A percentile compares a stretch with the other conserved stretches of the same genome.
phyloP scores from a whole-genome alignment of 768 basidiomycete genomes.

The Daedaleopsis nitida region DNA sequence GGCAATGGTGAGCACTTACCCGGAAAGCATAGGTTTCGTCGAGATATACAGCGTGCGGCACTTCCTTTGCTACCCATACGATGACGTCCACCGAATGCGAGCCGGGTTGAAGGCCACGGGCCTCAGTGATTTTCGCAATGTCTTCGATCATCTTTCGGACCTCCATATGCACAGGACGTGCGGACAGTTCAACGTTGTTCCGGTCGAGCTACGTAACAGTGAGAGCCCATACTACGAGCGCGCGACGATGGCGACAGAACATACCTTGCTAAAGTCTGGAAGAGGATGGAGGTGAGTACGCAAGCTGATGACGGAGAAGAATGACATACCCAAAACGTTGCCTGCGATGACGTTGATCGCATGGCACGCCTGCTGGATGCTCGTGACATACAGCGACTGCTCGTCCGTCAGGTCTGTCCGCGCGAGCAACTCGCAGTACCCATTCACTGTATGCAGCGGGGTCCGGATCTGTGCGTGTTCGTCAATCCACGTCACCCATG shows the following conservation, averaged over 20 bases:
- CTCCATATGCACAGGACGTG: slow-evolving; percentile 29
- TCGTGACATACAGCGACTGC: slow-evolving; percentile 28
- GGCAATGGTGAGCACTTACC: slow-evolving; percentile 14
- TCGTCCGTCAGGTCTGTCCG: slow-evolving; percentile 29
- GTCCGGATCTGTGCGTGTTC: slow-evolving; percentile 25
- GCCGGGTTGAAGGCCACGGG: slow-evolving; percentile 22
- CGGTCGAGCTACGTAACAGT: slow-evolving; percentile 24
- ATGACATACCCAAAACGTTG: slow-evolving; percentile 28
- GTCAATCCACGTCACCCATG: neutral
- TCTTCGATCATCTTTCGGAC: slow-evolving; percentile 31
- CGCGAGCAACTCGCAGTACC: slow-evolving; percentile 31
- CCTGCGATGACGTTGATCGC: slow-evolving; percentile 34
- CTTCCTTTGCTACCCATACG: slow-evolving; percentile 24
- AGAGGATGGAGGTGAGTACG: neutral
- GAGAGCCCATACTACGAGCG: neutral
- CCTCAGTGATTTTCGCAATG: slow-evolving; percentile 29
- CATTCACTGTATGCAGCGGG: slow-evolving; percentile 33
- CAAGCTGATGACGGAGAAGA: neutral
- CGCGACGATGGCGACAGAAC: neutral
- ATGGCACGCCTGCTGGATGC: slow-evolving; percentile 34
- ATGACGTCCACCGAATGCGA: slow-evolving; percentile 27
- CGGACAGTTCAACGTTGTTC: slow-evolving; percentile 30
- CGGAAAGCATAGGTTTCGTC: slow-evolving; percentile 32
- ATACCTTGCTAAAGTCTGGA: slow-evolving; percentile 33
- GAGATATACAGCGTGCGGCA: slow-evolving; percentile 26